These are phyloP conservation scores for Lactarius tabidus DNA, from an alignment of 768 basidiomycete species.

Conservation along the genomic window DNA sequence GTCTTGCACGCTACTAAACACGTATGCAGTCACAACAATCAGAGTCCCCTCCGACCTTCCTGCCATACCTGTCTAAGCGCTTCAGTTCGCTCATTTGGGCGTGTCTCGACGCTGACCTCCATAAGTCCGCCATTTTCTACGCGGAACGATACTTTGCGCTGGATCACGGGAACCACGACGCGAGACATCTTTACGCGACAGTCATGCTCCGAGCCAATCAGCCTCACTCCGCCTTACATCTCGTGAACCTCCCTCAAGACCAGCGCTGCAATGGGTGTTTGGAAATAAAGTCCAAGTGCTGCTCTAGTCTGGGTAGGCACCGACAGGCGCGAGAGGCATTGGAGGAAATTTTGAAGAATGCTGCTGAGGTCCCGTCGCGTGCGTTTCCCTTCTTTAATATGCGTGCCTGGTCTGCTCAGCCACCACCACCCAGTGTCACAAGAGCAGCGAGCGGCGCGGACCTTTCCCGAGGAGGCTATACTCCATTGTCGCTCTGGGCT, in stretches of 20 bases:
- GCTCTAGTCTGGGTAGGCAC: conserved; percentile 64
- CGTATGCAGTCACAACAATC: conserved; percentile 37
- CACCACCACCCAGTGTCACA: conserved; percentile 45
- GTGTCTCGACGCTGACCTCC: conserved; percentile 77
- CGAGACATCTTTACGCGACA: conserved; percentile 81
- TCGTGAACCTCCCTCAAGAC: conserved; percentile 61
- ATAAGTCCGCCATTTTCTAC: conserved; percentile 81
- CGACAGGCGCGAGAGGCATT: conserved; percentile 72
- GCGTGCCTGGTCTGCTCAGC: conserved; percentile 19
- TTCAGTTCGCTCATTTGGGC: conserved; percentile 75
- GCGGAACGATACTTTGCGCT: conserved; percentile 79
- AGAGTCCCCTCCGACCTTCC: conserved; percentile 47
- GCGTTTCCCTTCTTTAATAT: conserved; percentile 31
- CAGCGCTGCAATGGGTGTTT: conserved; percentile 69
- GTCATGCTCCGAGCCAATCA: conserved; percentile 66
- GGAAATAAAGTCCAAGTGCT: conserved; percentile 76
- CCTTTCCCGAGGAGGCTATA: conserved; percentile 69
- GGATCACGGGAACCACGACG: conserved; percentile 69
- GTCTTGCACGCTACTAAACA: conserved; percentile 9
- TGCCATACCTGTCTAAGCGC: conserved; percentile 59
- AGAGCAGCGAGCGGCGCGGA: conserved; percentile 47
- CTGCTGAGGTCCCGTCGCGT: conserved; percentile 54
- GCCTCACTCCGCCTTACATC: conserved; percentile 67
- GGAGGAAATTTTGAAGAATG: conserved; percentile 55
- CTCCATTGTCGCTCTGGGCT: conserved; percentile 73